Percentiles rank a stretch among this genome's conserved stretches.
These are phyloP conservation scores for Phanerochaete carnosa DNA, from an alignment of 768 basidiomycete species.

Conservation along the genomic window DNA sequence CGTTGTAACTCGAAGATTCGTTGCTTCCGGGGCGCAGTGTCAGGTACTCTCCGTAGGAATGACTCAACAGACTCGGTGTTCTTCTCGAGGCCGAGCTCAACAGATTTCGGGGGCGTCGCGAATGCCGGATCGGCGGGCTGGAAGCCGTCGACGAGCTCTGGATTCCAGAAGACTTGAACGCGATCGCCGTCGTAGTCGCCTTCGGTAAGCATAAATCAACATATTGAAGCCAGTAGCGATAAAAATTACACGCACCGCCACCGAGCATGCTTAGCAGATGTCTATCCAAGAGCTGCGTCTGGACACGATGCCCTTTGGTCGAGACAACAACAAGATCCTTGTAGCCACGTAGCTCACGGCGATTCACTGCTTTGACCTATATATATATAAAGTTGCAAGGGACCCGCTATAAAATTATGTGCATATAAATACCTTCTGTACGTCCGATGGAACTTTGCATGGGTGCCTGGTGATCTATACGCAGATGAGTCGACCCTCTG, in stretches of 20 bases:
- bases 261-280: slow-evolving; percentile 61
- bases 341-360: slow-evolving; percentile 43
- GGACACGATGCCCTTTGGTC: slow-evolving; percentile 23
- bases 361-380: slow-evolving; percentile 57
- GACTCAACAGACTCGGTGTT: slow-evolving; percentile 42
- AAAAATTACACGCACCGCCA: slow-evolving; percentile 41
- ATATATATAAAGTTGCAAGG: too few species aligned
- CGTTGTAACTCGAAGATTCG: slow-evolving; percentile 39
- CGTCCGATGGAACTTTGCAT: slow-evolving; percentile 69
- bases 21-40: slow-evolving; percentile 1
- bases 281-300: slow-evolving; percentile 20
- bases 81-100: slow-evolving; percentile 39
- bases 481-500: not conserved
- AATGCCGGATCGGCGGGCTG: slow-evolving; percentile 46
- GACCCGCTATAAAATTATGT: not conserved
- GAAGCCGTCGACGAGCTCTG: slow-evolving; percentile 51
- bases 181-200: slow-evolving; percentile 76
- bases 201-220: slow-evolving; percentile 15
- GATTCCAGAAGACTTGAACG: slow-evolving; percentile 55
- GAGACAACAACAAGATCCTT: slow-evolving; percentile 52
- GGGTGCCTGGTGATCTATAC: slow-evolving; percentile 57
- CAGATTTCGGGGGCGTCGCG: slow-evolving; percentile 44
- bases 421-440: slow-evolving; percentile 45
- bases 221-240: not conserved
- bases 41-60: slow-evolving; percentile 33